Percentiles rank a stretch among this genome's conserved stretches.
These are phyloP conservation scores for Xylaria venustula DNA, from an alignment of 495 filamentous ascomycete genomes.

Conservation along the genomic window DNA sequence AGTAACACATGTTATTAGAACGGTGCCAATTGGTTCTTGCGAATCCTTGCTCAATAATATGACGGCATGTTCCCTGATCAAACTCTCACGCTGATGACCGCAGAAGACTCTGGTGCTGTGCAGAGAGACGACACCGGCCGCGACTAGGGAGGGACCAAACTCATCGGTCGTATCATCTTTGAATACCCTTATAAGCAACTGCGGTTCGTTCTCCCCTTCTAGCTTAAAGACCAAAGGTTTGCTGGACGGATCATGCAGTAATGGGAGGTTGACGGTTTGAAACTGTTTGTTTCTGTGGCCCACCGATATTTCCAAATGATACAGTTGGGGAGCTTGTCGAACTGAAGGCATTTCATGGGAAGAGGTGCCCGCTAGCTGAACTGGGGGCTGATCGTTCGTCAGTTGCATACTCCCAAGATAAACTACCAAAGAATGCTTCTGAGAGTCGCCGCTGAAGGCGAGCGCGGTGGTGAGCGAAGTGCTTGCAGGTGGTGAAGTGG, in stretches of 20 bases:
- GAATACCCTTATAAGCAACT: slow-evolving; percentile 1
- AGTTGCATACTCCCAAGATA: slow-evolving; percentile 1
- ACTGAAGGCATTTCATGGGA: background rate
- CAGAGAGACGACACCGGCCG: slow-evolving; percentile 16
- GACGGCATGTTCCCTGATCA: slow-evolving; percentile 30
- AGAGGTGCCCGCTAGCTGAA: background rate
- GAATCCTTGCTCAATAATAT: slow-evolving; percentile 24
- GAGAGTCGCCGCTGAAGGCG: background rate
- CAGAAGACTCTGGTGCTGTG: slow-evolving; percentile 8
- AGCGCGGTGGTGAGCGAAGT: background rate
- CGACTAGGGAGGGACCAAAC: background rate
- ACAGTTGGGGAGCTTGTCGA: background rate
- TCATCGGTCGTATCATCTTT: background rate
- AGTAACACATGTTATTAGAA: slow-evolving; percentile 32
- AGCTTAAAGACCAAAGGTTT: slow-evolving; percentile 26
- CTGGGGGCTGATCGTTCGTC: background rate
- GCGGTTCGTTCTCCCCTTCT: slow-evolving; percentile 19
- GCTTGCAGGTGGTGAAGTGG: background rate
- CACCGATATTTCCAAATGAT: slow-evolving; percentile 18
- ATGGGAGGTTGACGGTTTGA: slow-evolving; percentile 21
- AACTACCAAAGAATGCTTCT: background rate
- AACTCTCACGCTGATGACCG: slow-evolving; percentile 28
- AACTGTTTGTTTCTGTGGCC: slow-evolving; percentile 9
- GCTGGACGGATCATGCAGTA: slow-evolving; percentile 30
- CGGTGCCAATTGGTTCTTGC: slow-evolving; percentile 29